Evolutionary conservation across 768 basidiomycete genomes (phyloP).

Genomic region (Lactifluus rugatus): DNA sequence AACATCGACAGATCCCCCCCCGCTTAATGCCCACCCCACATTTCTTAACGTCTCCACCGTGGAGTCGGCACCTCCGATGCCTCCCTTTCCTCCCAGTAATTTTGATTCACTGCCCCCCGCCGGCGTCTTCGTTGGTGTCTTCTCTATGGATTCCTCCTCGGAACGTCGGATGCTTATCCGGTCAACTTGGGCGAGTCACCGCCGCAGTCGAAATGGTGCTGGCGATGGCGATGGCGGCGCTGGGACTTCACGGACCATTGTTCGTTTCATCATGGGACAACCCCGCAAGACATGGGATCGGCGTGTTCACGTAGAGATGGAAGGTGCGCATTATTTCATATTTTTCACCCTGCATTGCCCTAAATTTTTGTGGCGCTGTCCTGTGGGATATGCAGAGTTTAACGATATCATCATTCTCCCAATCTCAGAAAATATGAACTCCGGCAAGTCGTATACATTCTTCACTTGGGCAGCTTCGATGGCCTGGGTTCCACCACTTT

Average conservation of each 20-base stretch:
- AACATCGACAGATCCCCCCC: conserved; percentile 35
- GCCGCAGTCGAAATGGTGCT: conserved; percentile 65
- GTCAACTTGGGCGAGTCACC: conserved; percentile 82
- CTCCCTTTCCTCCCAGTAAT: conserved; percentile 60
- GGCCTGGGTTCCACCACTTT: conserved; percentile 83
- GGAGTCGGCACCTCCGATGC: conserved; percentile 21
- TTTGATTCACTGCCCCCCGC: conserved; percentile 72
- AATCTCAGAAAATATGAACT: conserved; percentile 90
- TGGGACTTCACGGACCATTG: conserved; percentile 74
- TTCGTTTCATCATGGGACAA: conserved; percentile 84
- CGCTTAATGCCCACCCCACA: conserved; percentile 32
- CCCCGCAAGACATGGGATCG: conserved; percentile 74
- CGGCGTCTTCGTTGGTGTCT: conserved; percentile 82
- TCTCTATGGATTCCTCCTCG: conserved; percentile 76
- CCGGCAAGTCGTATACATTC: conserved; percentile 84
- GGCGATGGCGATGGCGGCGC: conserved; percentile 55
- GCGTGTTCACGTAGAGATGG: conserved; percentile 78
- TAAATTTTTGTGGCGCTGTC: neutral
- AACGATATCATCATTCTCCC: conserved; percentile 83
- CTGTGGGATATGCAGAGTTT: conserved; percentile 41
- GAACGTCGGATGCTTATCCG: conserved; percentile 83
- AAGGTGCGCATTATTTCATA: conserved; percentile 50
- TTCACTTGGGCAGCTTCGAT: conserved; percentile 89
- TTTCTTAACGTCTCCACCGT: conserved; percentile 25
- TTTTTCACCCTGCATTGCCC: neutral